phyloP scores from a whole-genome alignment of 257 asterid species.

The Capsicum pubescens region DNA sequence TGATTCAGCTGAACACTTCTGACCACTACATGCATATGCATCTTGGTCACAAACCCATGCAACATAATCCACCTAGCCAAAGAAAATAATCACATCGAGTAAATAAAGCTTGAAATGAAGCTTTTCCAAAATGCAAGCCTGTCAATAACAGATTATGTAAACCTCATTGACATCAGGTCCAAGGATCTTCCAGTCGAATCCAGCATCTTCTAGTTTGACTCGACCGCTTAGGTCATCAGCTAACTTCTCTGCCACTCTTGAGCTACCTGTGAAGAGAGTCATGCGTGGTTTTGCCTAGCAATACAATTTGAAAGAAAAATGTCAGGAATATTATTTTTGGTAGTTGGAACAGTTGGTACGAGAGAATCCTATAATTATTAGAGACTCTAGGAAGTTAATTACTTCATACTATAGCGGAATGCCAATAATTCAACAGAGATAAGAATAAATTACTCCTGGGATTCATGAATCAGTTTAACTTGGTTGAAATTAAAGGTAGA shows the following conservation, averaged over 20 bases:
- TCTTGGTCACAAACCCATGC: slow-evolving; percentile 99
- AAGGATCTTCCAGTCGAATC: slow-evolving; percentile 97
- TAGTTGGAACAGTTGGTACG: background rate
- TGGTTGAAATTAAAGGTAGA: background rate
- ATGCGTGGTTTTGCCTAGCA: slow-evolving; percentile 86
- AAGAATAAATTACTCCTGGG: background rate
- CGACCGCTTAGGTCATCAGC: slow-evolving; percentile 84
- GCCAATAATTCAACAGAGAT: background rate
- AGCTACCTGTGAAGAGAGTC: slow-evolving; percentile 98
- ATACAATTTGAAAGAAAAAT: slow-evolving; percentile 27
- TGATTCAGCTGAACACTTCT: slow-evolving; percentile 96
- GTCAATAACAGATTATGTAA: background rate
- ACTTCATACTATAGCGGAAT: background rate
- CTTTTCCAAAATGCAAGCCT: background rate
- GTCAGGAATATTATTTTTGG: background rate
- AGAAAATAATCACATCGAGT: background rate
- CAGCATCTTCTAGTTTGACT: slow-evolving; percentile 91
- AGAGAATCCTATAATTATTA: background rate
- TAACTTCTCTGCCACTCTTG: slow-evolving; percentile 90
- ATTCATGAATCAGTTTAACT: slow-evolving; percentile 14
- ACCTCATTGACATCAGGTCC: slow-evolving; percentile 98
- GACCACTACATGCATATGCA: slow-evolving; percentile 98
- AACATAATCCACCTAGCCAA: slow-evolving; percentile 76
- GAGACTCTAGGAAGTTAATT: background rate
- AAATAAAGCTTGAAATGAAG: background rate